Evolutionary conservation across 805 yeast species (phyloP), one percentile per base, ranked within the genome.

Genomic region (Candida sonorensis): DNA sequence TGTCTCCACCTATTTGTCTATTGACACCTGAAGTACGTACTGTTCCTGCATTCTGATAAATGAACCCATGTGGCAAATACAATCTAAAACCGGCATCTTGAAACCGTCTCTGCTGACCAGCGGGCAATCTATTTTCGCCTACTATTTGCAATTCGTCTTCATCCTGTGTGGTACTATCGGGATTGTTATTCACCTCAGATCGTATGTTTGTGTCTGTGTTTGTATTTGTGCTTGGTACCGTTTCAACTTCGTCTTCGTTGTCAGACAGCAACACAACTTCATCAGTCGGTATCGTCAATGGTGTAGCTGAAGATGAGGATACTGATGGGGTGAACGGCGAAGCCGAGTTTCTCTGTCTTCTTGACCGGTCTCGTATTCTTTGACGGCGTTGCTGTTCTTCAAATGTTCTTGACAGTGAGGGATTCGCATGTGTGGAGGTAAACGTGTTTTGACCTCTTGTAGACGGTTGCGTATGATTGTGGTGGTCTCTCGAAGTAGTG

Each of bases 121-220:
- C 39, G 3, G 30, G 39, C 7, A 44, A 27, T n/a, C 21, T 27
- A 10, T 44, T 41, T 29, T 46, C 54, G 15, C 54, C 48, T 4
- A 46, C 36, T 17, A 48, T 36, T 23, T 46, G 38, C 10, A 50
- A 39, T 6, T 50, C 54, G 17, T 44, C 53, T 24, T 48, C 51
- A 12, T 33, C 29, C 19, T 19, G n/a, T n/a, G n/a, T n/a, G n/a
- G n/a, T n/a, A n/a, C n/a, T n/a, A n/a, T n/a, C n/a, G n/a, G n/a
- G n/a, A n/a, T n/a, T n/a, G n/a, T n/a, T n/a, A n/a, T n/a, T n/a
- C n/a, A n/a, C n/a, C n/a, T n/a, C n/a, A n/a, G n/a, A n/a, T n/a
- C n/a, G n/a, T n/a, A n/a, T n/a, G n/a, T n/a, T n/a, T n/a, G n/a
- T n/a, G n/a, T n/a, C n/a, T n/a, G n/a, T n/a, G n/a, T n/a, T n/a